Conservation (phyloP, 148 eudicot species). For the Fallopia convolvulus region DNA sequence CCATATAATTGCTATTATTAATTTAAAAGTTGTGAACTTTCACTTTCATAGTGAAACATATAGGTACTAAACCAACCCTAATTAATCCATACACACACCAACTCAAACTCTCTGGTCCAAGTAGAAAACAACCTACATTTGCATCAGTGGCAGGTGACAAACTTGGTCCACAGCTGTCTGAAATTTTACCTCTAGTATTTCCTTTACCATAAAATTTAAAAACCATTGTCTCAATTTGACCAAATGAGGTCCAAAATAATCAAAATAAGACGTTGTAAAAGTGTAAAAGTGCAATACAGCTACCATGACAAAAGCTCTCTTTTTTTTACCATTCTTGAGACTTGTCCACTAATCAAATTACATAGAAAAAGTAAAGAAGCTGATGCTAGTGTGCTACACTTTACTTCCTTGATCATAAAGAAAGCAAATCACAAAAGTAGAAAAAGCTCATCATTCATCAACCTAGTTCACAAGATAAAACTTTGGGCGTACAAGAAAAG, state of each 20-base stretch:
- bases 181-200: too few relatives aligned
- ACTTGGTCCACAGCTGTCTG: too few relatives aligned
- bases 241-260: background rate
- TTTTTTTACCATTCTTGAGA: background rate
- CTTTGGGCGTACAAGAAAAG: background rate
- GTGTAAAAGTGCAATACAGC: background rate
- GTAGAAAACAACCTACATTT: too few relatives aligned
- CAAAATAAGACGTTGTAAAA: background rate
- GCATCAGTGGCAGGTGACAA: background rate
- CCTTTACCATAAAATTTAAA: too few relatives aligned
- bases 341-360: background rate
- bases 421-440: background rate
- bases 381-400: background rate
- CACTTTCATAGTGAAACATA: too few relatives aligned
- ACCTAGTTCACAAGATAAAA: background rate
- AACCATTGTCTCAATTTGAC: too few relatives aligned
- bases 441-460: background rate
- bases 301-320: background rate
- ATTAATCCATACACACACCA: too few relatives aligned
- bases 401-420: background rate
- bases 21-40: too few relatives aligned
- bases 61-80: too few relatives aligned
- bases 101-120: too few relatives aligned
- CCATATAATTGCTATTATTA: too few relatives aligned
- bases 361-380: background rate